phyloP scores from a whole-genome alignment of 1,284 basidiomycete species.

The Papiliotrema terrestris region DNA sequence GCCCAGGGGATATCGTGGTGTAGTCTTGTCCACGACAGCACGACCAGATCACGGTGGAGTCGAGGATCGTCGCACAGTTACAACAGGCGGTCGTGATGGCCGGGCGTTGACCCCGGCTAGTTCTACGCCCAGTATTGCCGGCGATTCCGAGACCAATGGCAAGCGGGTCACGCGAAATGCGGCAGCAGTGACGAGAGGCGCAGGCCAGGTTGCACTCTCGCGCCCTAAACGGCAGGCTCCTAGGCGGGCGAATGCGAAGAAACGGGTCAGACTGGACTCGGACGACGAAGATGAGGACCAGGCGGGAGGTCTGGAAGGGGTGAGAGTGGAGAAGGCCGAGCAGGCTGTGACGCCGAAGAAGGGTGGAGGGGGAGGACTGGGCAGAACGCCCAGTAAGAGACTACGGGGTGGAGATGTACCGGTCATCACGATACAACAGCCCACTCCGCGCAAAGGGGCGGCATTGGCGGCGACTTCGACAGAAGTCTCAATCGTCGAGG shows the following conservation, averaged over 20 bases:
- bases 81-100: not conserved
- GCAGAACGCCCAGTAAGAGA: slow-evolving; percentile 1
- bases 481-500: not conserved
- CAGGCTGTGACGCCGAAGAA: not conserved
- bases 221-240: slow-evolving; percentile 19
- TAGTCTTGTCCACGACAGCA: slow-evolving; percentile 22
- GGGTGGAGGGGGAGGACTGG: not conserved
- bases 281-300: slow-evolving; percentile 30
- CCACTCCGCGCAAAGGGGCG: slow-evolving; percentile 1
- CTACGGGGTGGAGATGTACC: not conserved
- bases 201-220: slow-evolving; percentile 36
- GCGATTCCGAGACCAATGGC: slow-evolving; percentile 1
- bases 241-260: slow-evolving; percentile 4
- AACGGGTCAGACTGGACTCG: slow-evolving; percentile 29
- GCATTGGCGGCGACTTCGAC: not conserved
- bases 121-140: not conserved
- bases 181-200: slow-evolving; percentile 17
- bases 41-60: slow-evolving; percentile 22
- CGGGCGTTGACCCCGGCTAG: slow-evolving; percentile 10
- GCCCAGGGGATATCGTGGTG: slow-evolving; percentile 32
- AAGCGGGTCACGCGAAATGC: slow-evolving; percentile 5
- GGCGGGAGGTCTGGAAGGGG: slow-evolving; percentile 6
- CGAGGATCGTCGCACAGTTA: slow-evolving; percentile 3
- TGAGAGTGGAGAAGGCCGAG: not conserved
- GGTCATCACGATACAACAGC: slow-evolving; percentile 1